Evolutionary conservation across 306 rosid genomes (phyloP).

Genomic region (Vachellia pachyceras): DNA sequence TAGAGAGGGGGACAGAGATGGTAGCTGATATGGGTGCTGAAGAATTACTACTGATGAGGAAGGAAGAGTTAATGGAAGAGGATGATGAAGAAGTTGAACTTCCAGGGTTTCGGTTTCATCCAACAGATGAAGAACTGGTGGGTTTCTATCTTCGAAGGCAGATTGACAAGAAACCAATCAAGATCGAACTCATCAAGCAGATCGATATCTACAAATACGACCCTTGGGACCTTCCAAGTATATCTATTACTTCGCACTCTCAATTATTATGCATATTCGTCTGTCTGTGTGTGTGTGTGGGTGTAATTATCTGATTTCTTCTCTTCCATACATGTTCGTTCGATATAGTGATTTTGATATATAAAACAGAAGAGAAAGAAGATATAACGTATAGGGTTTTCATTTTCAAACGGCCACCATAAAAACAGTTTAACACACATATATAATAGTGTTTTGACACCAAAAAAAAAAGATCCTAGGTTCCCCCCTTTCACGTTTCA

Average conservation of each 20-base stretch:
- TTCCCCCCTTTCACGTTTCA: background rate
- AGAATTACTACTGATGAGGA: constrained; percentile 25
- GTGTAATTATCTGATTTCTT: background rate
- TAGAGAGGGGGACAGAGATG: background rate
- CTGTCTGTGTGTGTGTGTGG: background rate
- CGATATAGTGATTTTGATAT: too few relatives aligned
- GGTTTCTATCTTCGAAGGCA: constrained; percentile 16
- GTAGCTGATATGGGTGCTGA: constrained; percentile 27
- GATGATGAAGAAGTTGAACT: constrained; percentile 15
- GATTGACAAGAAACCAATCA: constrained; percentile 19
- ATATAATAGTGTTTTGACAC: too few relatives aligned
- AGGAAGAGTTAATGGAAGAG: constrained; percentile 13
- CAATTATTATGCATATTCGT: background rate
- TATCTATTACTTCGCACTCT: background rate
- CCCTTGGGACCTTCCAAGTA: constrained; percentile 27
- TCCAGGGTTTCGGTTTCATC: constrained; percentile 26
- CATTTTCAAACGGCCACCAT: too few relatives aligned
- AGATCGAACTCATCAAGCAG: constrained; percentile 30
- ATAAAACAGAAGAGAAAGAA: too few relatives aligned
- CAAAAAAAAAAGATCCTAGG: too few relatives aligned
- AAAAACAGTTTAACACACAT: too few relatives aligned
- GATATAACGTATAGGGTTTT: too few relatives aligned
- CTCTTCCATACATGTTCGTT: background rate
- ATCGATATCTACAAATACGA: constrained; percentile 25
- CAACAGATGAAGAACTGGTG: constrained; percentile 25